A percentile compares a stretch with the other conserved stretches of the same genome.
These are phyloP conservation scores for Stevia rebaudiana DNA, from an alignment of 140 eudicot genomes.

Conservation along the genomic window DNA sequence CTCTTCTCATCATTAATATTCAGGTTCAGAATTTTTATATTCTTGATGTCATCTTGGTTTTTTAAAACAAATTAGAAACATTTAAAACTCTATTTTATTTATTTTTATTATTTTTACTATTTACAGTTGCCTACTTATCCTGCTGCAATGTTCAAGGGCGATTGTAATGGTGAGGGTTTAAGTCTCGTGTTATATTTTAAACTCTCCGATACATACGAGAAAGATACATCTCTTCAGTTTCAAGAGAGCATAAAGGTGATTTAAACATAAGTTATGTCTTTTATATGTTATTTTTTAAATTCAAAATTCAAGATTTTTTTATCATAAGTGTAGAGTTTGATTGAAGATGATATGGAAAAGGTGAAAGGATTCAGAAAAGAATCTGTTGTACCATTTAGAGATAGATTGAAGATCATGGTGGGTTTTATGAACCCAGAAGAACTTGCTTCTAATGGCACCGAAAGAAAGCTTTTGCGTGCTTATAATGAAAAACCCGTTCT, in stretches of 20 bases:
- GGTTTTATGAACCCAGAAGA: constrained; percentile 79
- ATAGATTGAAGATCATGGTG: constrained; percentile 68
- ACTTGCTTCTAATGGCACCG: constrained; percentile 57
- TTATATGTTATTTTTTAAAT: not conserved
- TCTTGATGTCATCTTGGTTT: not conserved
- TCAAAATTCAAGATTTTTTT: not conserved
- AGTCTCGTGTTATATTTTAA: constrained; percentile 76
- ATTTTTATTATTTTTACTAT: not conserved
- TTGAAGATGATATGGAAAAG: constrained; percentile 58
- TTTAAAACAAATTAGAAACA: not conserved
- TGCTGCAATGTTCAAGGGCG: constrained; percentile 69
- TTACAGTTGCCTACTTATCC: constrained; percentile 77
- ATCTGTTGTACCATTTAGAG: constrained; percentile 53
- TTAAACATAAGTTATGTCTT: not conserved
- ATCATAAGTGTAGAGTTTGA: constrained; percentile 44
- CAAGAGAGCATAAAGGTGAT: constrained; percentile 60
- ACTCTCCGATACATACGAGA: constrained; percentile 62
- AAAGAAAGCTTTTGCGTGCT: constrained; percentile 60
- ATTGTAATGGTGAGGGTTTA: constrained; percentile 70
- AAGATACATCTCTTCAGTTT: constrained; percentile 52
- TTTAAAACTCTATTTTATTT: not conserved
- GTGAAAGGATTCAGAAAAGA: constrained; percentile 66
- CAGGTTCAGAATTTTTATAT: constrained; percentile 38
- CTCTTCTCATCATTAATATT: constrained; percentile 67
- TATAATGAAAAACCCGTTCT: constrained; percentile 87